Conservation (phyloP, 176 grass and related monocot species). For the Aegilops speltoides region DNA sequence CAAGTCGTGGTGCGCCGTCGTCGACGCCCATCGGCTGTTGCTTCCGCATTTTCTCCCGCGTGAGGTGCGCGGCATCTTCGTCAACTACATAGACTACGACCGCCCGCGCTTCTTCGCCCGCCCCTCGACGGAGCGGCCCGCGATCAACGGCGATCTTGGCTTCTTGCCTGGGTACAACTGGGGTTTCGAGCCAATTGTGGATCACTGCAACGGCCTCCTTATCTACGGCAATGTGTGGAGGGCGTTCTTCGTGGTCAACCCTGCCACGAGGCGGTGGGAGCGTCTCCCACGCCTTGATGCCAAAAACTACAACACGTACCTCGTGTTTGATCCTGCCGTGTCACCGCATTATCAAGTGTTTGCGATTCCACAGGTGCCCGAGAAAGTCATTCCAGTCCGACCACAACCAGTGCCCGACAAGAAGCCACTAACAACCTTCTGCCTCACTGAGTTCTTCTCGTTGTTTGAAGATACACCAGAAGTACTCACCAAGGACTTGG, state of each 20-base stretch:
- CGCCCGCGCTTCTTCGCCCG: background rate
- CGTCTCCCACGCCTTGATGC: background rate
- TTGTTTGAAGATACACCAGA: background rate
- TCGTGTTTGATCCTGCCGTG: background rate
- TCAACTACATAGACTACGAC: background rate
- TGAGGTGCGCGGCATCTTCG: background rate
- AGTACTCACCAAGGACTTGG: background rate
- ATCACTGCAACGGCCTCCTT: conserved; percentile 15
- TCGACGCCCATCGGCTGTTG: background rate
- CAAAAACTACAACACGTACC: background rate
- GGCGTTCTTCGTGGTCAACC: background rate
- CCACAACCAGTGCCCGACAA: background rate
- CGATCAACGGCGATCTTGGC: background rate
- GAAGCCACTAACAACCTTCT: background rate
- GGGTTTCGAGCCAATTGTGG: background rate
- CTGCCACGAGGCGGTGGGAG: background rate
- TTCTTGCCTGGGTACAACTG: background rate
- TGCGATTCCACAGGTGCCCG: background rate
- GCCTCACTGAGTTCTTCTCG: background rate
- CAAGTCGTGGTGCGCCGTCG: background rate
- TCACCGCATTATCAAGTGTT: background rate
- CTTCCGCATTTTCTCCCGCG: background rate
- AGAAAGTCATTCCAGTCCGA: background rate
- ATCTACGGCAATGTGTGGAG: background rate
- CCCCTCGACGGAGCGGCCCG: background rate